Conservation (phyloP, 2,329 filamentous ascomycete species). For the Xylariales sp. region DNA sequence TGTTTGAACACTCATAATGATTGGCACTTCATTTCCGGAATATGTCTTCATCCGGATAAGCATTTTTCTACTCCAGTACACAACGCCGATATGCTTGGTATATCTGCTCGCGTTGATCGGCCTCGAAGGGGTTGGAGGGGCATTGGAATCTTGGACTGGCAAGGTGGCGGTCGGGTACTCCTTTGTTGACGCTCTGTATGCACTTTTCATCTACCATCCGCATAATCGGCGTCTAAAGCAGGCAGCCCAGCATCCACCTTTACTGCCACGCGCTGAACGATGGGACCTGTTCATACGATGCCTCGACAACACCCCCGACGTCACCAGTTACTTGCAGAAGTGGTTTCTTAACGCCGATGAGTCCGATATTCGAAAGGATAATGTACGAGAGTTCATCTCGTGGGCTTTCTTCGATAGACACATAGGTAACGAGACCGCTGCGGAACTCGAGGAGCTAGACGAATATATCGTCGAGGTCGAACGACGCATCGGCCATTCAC, state of each 20-base stretch:
- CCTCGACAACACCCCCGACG: conserved; percentile 64
- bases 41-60: conserved; percentile 59
- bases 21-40: conserved; percentile 51
- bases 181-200: conserved; percentile 57
- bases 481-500: conserved; percentile 59
- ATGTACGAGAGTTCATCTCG: conserved; percentile 72
- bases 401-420: conserved; percentile 73
- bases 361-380: conserved; percentile 72
- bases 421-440: conserved; percentile 45
- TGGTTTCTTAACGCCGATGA: conserved; percentile 74
- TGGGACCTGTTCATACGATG: conserved; percentile 67
- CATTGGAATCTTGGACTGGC: conserved; percentile 37
- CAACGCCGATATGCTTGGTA: conserved; percentile 54
- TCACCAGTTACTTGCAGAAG: conserved; percentile 66
- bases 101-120: conserved; percentile 47
- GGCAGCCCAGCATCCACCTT: conserved; percentile 56
- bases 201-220: conserved; percentile 57
- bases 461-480: conserved; percentile 65
- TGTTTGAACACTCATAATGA: conserved; percentile 40
- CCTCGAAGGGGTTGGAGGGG: conserved; percentile 32
- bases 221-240: conserved; percentile 54
- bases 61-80: conserved; percentile 59
- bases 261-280: conserved; percentile 60
- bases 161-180: conserved; percentile 48
- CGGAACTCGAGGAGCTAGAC: conserved; percentile 57